A percentile compares a stretch with the other conserved stretches of the same genome.
phyloP scores from a whole-genome alignment of 495 filamentous ascomycete species.

The Terfezia boudieri region DNA sequence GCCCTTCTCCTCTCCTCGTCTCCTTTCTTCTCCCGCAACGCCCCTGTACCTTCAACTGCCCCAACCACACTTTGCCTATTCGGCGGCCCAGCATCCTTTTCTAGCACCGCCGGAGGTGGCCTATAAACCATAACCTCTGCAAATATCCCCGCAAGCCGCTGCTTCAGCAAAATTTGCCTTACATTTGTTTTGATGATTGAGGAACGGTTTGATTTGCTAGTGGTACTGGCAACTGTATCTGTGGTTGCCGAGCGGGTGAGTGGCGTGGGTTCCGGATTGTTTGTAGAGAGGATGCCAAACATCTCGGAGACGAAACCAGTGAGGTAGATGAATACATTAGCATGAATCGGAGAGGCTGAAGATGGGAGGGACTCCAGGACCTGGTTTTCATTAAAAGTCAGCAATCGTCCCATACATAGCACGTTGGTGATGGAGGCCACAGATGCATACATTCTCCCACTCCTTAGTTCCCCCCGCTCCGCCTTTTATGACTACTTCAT shows the following conservation, averaged over 20 bases:
- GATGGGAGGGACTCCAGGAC: constrained; percentile 16
- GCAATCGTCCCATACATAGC: neutral
- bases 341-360: constrained; percentile 11
- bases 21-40: constrained; percentile 8
- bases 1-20: constrained; percentile 27
- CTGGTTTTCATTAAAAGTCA: constrained; percentile 3
- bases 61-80: neutral
- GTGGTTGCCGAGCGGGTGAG: neutral
- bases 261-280: constrained; percentile 1
- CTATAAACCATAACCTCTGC: constrained; percentile 24
- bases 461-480: constrained; percentile 2
- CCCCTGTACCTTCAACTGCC: constrained; percentile 3
- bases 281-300: constrained; percentile 4
- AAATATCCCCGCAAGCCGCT: constrained; percentile 27
- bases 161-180: constrained; percentile 23
- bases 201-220: neutral
- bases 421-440: neutral
- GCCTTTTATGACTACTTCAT: constrained; percentile 14
- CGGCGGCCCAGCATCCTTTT: neutral
- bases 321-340: constrained; percentile 17
- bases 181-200: constrained; percentile 22
- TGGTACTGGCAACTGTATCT: neutral
- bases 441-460: constrained; percentile 9
- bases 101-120: neutral
- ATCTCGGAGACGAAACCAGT: constrained; percentile 15